Evolutionary conservation across 1,284 basidiomycete genomes (phyloP).

Genomic region (Irpex sp.): DNA sequence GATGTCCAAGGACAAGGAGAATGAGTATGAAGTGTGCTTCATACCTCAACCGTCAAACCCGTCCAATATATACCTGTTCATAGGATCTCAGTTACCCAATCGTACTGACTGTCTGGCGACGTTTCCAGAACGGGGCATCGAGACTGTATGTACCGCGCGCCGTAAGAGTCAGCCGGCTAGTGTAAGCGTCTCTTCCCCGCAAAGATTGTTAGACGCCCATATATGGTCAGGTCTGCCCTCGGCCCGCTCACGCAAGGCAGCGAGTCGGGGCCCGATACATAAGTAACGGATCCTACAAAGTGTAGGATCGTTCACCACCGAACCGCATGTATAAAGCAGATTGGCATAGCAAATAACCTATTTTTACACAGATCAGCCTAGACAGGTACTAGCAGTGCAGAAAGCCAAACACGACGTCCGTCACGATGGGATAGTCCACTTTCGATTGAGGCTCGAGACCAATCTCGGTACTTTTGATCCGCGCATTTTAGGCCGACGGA

Average conservation of each 20-base stretch:
- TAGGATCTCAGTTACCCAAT: not conserved
- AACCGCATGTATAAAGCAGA: too few relatives aligned
- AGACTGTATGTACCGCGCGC: not conserved
- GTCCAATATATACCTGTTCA: not conserved
- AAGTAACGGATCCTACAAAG: too few relatives aligned
- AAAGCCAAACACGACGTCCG: too few relatives aligned
- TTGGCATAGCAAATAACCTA: too few relatives aligned
- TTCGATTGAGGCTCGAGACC: too few relatives aligned
- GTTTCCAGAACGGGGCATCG: not conserved
- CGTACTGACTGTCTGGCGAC: not conserved
- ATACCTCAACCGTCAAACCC: not conserved
- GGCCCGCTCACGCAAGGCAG: too few relatives aligned
- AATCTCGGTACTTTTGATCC: not conserved
- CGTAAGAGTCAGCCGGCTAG: not conserved
- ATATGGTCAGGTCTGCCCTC: not conserved
- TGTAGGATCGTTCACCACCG: too few relatives aligned
- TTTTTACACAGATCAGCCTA: too few relatives aligned
- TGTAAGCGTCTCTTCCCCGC: not conserved
- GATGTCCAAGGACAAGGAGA: not conserved
- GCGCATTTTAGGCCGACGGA: constrained; percentile 32
- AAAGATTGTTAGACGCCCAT: not conserved
- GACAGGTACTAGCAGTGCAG: too few relatives aligned
- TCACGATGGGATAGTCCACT: too few relatives aligned
- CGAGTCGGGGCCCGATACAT: too few relatives aligned
- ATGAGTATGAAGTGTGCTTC: not conserved